phyloP scores from a whole-genome alignment of 2,329 filamentous ascomycete genomes.

The Aureobasidium mangrovei region DNA sequence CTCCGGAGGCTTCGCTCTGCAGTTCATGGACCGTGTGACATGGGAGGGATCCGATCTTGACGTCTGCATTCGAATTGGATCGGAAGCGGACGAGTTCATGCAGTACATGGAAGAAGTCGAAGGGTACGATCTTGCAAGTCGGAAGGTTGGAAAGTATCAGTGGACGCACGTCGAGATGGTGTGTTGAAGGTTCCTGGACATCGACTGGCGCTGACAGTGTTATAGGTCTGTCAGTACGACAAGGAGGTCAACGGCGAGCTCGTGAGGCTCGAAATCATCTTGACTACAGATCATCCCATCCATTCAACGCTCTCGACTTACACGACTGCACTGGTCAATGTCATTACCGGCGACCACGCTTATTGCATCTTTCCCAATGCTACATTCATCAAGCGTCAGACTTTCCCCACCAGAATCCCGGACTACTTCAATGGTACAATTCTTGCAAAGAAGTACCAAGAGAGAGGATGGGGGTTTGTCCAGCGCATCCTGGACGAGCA shows the following conservation, averaged over 20 bases:
- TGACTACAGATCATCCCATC: not conserved
- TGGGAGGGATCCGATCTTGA: constrained; percentile 9
- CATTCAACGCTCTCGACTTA: constrained; percentile 6
- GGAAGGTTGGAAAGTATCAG: constrained; percentile 2
- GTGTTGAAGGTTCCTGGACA: not conserved
- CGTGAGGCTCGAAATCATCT: constrained; percentile 2
- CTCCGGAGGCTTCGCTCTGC: constrained; percentile 10
- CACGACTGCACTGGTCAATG: constrained; percentile 10
- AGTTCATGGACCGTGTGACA: not conserved
- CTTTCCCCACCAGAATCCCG: constrained; percentile 1
- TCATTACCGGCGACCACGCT: constrained; percentile 1
- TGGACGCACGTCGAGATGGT: constrained; percentile 9
- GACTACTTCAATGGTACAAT: constrained; percentile 11
- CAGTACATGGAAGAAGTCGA: constrained; percentile 10
- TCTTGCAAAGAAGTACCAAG: not conserved
- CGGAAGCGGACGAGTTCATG: not conserved
- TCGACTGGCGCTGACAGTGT: not conserved
- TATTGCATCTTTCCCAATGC: constrained; percentile 6
- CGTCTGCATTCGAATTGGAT: not conserved
- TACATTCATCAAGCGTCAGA: constrained; percentile 1
- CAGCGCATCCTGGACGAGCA: not conserved
- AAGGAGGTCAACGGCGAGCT: constrained; percentile 1
- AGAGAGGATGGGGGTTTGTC: constrained; percentile 2
- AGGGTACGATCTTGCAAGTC: constrained; percentile 6
- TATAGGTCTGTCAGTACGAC: constrained; percentile 9